Evolutionary conservation across 495 filamentous ascomycete genomes (phyloP).

Genomic region (Lineolata rhizophorae): DNA sequence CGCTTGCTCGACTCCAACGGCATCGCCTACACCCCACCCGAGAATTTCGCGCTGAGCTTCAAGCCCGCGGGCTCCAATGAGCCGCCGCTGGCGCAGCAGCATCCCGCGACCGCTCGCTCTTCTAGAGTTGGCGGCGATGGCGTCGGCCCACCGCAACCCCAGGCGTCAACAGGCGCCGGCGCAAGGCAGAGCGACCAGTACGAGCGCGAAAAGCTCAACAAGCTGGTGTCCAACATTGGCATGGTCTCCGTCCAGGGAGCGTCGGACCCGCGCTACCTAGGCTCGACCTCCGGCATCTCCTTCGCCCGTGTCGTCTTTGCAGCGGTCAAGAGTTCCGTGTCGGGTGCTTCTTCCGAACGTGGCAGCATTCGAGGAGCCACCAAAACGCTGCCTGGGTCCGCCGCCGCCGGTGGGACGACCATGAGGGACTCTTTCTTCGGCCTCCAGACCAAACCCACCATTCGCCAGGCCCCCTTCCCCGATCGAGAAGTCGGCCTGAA

Average conservation of each 20-base stretch:
- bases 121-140: background rate
- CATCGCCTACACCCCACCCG: slow-evolving; percentile 49
- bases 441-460: slow-evolving; percentile 69
- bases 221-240: slow-evolving; percentile 54
- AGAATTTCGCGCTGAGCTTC: slow-evolving; percentile 44
- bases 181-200: slow-evolving; percentile 19
- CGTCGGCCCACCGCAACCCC: background rate
- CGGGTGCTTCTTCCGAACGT: slow-evolving; percentile 31
- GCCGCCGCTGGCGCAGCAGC: background rate
- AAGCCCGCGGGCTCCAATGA: slow-evolving; percentile 3
- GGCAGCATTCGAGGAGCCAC: slow-evolving; percentile 19
- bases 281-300: slow-evolving; percentile 76
- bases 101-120: background rate
- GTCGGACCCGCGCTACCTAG: slow-evolving; percentile 59
- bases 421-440: slow-evolving; percentile 95
- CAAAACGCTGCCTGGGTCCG: slow-evolving; percentile 6
- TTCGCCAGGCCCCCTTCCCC: slow-evolving; percentile 70
- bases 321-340: slow-evolving; percentile 69
- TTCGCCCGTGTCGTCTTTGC: slow-evolving; percentile 91
- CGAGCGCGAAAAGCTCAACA: slow-evolving; percentile 41
- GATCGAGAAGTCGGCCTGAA: slow-evolving; percentile 45
- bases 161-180: background rate
- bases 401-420: slow-evolving; percentile 9
- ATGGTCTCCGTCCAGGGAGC: slow-evolving; percentile 56
- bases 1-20: slow-evolving; percentile 44